Conservation (phyloP, 2,329 filamentous ascomycete species). For the Chaetothyriales sp. region DNA sequence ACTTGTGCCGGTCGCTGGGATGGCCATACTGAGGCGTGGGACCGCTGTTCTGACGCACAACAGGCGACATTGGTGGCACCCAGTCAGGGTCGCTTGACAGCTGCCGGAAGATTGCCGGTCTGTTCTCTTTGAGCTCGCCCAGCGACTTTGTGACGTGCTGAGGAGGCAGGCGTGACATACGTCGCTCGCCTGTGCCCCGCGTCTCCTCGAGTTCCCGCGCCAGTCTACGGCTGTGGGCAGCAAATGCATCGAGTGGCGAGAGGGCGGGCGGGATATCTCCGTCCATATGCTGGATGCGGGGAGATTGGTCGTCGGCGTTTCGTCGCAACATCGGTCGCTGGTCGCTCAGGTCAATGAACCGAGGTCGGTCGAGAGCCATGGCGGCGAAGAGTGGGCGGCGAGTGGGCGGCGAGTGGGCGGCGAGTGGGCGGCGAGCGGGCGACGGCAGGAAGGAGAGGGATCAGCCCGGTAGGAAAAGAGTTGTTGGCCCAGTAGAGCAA, state of each 20-base stretch:
- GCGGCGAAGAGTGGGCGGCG: no score
- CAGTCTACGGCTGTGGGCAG: slow-evolving; percentile 73
- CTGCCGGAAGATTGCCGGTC: slow-evolving; percentile 69
- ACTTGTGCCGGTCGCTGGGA: slow-evolving; percentile 45
- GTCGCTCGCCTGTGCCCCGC: slow-evolving; percentile 51
- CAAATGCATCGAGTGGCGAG: slow-evolving; percentile 89
- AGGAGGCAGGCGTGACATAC: slow-evolving; percentile 74
- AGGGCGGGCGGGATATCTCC: slow-evolving; percentile 76
- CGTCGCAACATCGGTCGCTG: not conserved
- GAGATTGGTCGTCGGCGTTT: slow-evolving; percentile 32
- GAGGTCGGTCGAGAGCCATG: not conserved
- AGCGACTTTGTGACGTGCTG: slow-evolving; percentile 70
- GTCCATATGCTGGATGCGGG: slow-evolving; percentile 54
- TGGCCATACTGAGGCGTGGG: slow-evolving; percentile 27
- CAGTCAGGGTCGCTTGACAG: slow-evolving; percentile 42
- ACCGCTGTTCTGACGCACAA: slow-evolving; percentile 25
- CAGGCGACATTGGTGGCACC: slow-evolving; percentile 14
- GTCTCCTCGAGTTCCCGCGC: slow-evolving; percentile 75
- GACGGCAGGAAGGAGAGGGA: no score
- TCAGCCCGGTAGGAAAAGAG: no score
- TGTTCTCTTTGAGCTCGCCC: slow-evolving; percentile 41
- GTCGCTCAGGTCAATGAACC: not conserved
- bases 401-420: no score
- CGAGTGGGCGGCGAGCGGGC: no score
- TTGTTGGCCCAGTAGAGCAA: no score